Conservation (phyloP, 306 rosid genomes). For the Leucaena leucocephala region DNA sequence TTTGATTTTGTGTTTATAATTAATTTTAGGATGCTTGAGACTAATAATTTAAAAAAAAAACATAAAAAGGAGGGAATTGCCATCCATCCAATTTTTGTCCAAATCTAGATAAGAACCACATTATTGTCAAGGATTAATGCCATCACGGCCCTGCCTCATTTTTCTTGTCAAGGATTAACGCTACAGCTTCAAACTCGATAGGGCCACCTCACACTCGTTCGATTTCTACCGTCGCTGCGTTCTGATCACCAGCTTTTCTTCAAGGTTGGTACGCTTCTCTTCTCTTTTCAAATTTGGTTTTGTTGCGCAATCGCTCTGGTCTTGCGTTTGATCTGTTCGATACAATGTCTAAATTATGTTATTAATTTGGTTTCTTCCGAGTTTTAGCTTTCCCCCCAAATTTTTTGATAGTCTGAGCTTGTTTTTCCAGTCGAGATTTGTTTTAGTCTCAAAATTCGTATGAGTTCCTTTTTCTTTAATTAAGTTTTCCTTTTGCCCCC, state of each 20-base stretch:
- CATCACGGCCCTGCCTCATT: too few species aligned
- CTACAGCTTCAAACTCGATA: too few species aligned
- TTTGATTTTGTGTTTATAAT: too few species aligned
- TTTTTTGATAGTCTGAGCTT: not conserved
- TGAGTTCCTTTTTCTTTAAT: not conserved
- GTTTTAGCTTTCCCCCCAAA: not conserved
- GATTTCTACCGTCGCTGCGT: too few species aligned
- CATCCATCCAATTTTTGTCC: too few species aligned
- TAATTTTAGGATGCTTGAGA: too few species aligned
- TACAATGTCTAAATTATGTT: not conserved
- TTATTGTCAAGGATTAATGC: too few species aligned
- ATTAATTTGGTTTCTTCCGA: not conserved
- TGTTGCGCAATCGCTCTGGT: not conserved
- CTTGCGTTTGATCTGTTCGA: conserved; percentile 2
- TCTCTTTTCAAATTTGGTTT: not conserved
- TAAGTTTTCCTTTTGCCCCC: not conserved
- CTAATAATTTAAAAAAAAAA: too few species aligned
- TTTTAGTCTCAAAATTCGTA: not conserved
- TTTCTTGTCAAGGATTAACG: too few species aligned
- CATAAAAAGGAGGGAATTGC: too few species aligned
- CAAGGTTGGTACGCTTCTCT: conserved; percentile 10
- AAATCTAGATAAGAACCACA: too few species aligned
- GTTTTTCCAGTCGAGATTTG: not conserved
- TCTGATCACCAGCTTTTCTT: not conserved
- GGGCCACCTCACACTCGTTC: too few species aligned